Evolutionary conservation across 2,329 filamentous ascomycete genomes (phyloP).

Genomic region (Aspergillus japonicus): DNA sequence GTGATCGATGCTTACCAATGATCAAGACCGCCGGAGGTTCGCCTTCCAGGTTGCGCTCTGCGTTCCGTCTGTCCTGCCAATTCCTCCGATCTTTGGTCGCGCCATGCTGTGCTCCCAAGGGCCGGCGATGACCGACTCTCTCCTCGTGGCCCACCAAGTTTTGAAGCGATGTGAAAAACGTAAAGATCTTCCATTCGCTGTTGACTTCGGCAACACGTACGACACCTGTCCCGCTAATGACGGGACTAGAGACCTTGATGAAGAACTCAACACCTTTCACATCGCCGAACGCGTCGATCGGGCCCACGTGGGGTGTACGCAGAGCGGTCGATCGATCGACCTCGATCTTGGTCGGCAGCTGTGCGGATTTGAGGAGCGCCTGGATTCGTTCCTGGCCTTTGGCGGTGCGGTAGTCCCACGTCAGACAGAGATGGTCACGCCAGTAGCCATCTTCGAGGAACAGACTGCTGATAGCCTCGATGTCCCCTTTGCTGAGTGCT

Average conservation of each 20-base stretch:
- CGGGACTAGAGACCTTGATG: constrained; percentile 52
- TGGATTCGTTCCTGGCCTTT: constrained; percentile 46
- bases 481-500: constrained; percentile 36
- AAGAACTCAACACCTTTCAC: constrained; percentile 58
- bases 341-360: constrained; percentile 46
- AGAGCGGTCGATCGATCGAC: constrained; percentile 46
- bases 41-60: constrained; percentile 50
- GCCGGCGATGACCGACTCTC: constrained; percentile 46
- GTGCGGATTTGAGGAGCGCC: constrained; percentile 36
- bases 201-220: constrained; percentile 49
- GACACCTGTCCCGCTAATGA: constrained; percentile 59
- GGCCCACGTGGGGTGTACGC: constrained; percentile 42
- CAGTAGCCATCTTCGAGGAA: constrained; percentile 56
- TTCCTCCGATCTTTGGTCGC: constrained; percentile 55
- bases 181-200: constrained; percentile 61
- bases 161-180: constrained; percentile 60
- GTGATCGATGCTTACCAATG: constrained; percentile 47
- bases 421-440: constrained; percentile 58
- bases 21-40: constrained; percentile 61
- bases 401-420: constrained; percentile 58
- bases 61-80: constrained; percentile 57
- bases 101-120: constrained; percentile 58
- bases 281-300: constrained; percentile 52
- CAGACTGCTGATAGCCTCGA: constrained; percentile 38
- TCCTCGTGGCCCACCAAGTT: constrained; percentile 58